Base-by-base conservation (phyloP, 805 yeast species). In the Ogataea pini region DNA sequence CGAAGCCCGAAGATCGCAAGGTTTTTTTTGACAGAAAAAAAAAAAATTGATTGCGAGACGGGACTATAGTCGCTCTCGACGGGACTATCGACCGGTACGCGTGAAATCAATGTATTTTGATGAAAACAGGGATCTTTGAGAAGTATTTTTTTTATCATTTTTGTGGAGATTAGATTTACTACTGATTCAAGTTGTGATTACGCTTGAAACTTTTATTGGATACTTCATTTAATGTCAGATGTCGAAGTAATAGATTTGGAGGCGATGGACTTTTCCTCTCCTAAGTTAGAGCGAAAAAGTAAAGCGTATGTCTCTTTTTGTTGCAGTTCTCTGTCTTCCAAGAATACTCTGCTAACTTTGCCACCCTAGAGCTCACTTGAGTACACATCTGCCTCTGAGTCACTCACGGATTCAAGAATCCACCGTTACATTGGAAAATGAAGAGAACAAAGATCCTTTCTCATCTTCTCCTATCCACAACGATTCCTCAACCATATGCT, bases 261-360 rank as follows among this genome's bases (percentile, higher is more conserved):
- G n/a, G 49, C 40, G 29, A 14, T 42, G 17, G 42, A 46, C n/a
- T 20, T 29, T 22, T 41, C 49, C 3, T 41, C 49, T 28, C 42
- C 42, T 17, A 36, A 37, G 8, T 25, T 37, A 9, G 14, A 14
- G 17, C 41, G 32, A 16, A 37, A 17, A 7, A 5, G 17, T 13
- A 24, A 25, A 13, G 25, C 22, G 41, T 37, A 25, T 13, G 41
- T 24, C 13, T 3, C 20, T 6, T 18, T 34, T 7, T 7, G n/a
- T n/a, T 18, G 36, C 9, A 24, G 9, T 32, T 32, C 28, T 13
- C 28, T 10, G 14, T 36, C 13, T 14, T n/a, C 12, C 7, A 4
- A n/a, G 19, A 12, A 8, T n/a, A n/a, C 19, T 14, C 13, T 34
- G 25, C 41, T 37, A 25, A 37, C 41, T 13, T 25, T 37, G 41